Percentiles rank a stretch among this genome's conserved stretches.
These are phyloP conservation scores for Boletus hoseneyae DNA, from an alignment of 1,284 basidiomycete genomes.

Conservation along the genomic window DNA sequence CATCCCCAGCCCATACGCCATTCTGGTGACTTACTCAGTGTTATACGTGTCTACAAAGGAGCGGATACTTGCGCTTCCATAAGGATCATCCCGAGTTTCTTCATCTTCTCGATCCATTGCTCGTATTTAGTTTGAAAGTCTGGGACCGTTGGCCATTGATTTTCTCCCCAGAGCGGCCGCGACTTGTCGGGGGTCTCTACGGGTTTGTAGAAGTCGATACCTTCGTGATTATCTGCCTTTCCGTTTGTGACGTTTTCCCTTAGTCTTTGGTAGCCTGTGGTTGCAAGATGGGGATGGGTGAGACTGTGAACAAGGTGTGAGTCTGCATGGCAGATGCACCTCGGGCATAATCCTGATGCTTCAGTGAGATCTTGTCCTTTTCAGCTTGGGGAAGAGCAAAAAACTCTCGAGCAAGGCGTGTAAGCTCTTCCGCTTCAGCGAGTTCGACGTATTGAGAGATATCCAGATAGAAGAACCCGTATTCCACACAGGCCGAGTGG, in stretches of 20 bases:
- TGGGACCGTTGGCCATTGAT: slow-evolving; percentile 73
- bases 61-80: slow-evolving; percentile 70
- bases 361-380: slow-evolving; percentile 67
- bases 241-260: slow-evolving; percentile 84
- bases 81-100: slow-evolving; percentile 65
- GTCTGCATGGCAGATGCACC: slow-evolving; percentile 42
- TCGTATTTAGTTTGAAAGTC: slow-evolving; percentile 62
- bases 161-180: slow-evolving; percentile 73
- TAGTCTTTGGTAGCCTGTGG: slow-evolving; percentile 62
- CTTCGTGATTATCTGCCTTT: slow-evolving; percentile 83
- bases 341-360: slow-evolving; percentile 67
- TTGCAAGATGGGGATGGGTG: slow-evolving; percentile 1
- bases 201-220: slow-evolving; percentile 76
- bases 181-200: slow-evolving; percentile 66
- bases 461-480: slow-evolving; percentile 86
- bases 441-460: slow-evolving; percentile 55
- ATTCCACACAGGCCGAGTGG: slow-evolving; percentile 71
- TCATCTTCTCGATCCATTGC: slow-evolving; percentile 80
- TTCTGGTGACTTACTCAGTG: slow-evolving; percentile 41
- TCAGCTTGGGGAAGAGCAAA: slow-evolving; percentile 67
- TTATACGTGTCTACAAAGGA: neutral
- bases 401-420: slow-evolving; percentile 64
- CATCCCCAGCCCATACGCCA: slow-evolving; percentile 78
- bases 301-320: neutral
- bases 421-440: slow-evolving; percentile 63